Evolutionary conservation across 164 flowering plant species (phyloP), one percentile per base, ranked within the genome.

Genomic region (Vitis rotundifolia): DNA sequence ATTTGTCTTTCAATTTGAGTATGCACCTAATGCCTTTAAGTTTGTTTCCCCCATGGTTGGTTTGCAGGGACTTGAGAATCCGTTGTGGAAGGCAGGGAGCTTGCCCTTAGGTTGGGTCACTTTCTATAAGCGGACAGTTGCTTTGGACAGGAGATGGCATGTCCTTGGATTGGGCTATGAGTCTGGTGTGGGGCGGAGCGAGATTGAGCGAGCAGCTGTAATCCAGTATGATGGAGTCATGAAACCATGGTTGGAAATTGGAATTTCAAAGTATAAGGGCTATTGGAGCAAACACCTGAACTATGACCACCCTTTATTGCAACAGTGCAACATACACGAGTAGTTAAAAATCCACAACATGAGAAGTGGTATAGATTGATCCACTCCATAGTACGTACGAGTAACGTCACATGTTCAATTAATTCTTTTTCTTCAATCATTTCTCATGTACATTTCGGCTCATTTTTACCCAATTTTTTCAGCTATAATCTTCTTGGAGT

Each of bases 221-320:
- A 77, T 96, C 26, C 99, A 96, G 72, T 96, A 82, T 49, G 87
- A 93, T 63, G 99, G 99, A 56, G 69, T 81, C 57, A 79, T 80
- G 91, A 96, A 96, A 73, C 98, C 99, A 7, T 96, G 99, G 99
- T 77, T 96, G 48, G 99, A 93, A 61, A 86, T 89, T 28, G 97
- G 91, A 19, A 68, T 90, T 15, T 77, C 62, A 14, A 85, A 77
- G 76, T 87, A 89, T 83, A 96, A 82, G 60, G 76, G 82, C 44
- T 91, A 88, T 67, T 96, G 99, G 99, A 86, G 66, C 76, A 86
- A 71, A 77, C 74, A 82, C 67, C 69, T 93, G 57, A 75, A 77
- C 1, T 93, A 78, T 50, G 80, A 84, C n/a, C 86, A 86, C 67
- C 93, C 93, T 11, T 85, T 76, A 77, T 73, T 96, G 73, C 95